Evolutionary conservation across 495 filamentous ascomycete species (phyloP).

Genomic region (Neurospora sp.): DNA sequence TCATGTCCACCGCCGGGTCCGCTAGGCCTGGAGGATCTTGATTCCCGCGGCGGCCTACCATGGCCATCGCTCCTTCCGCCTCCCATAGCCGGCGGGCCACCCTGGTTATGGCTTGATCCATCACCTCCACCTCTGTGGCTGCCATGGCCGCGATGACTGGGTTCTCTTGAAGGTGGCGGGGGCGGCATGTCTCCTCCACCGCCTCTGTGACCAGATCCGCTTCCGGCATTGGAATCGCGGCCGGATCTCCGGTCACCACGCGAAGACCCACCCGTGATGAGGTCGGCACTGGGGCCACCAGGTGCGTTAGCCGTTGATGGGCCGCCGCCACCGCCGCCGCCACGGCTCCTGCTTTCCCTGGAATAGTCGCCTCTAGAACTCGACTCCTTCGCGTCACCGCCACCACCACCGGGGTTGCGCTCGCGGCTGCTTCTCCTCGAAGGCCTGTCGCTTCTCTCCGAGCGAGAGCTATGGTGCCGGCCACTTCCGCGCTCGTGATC

Average conservation of each 20-base stretch:
- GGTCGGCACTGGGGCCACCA: slow-evolving; percentile 7
- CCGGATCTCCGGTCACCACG: slow-evolving; percentile 11
- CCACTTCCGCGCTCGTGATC: slow-evolving; percentile 38
- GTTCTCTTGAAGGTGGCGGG: slow-evolving; percentile 12
- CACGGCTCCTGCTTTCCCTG: slow-evolving; percentile 23
- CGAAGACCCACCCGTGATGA: slow-evolving; percentile 5
- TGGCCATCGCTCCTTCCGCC: slow-evolving; percentile 6
- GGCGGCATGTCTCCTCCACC: slow-evolving; percentile 17
- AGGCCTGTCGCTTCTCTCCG: slow-evolving; percentile 28
- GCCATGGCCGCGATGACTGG: slow-evolving; percentile 15
- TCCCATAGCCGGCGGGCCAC: background rate
- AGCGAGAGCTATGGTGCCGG: slow-evolving; percentile 27
- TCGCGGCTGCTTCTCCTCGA: slow-evolving; percentile 36
- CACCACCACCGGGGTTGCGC: slow-evolving; percentile 16
- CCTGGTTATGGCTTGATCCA: background rate
- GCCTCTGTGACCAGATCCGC: slow-evolving; percentile 7
- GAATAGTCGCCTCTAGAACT: slow-evolving; percentile 21
- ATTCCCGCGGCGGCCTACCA: slow-evolving; percentile 15
- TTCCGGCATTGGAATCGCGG: slow-evolving; percentile 13
- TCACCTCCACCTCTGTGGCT: slow-evolving; percentile 7
- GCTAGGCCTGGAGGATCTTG: slow-evolving; percentile 13
- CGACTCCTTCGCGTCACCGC: slow-evolving; percentile 28
- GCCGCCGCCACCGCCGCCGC: slow-evolving; percentile 21
- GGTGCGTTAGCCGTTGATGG: slow-evolving; percentile 6
- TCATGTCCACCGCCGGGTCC: slow-evolving; percentile 3